Evolutionary conservation across 768 basidiomycete genomes (phyloP).

Genomic region (Leucogyrophana mollusca): DNA sequence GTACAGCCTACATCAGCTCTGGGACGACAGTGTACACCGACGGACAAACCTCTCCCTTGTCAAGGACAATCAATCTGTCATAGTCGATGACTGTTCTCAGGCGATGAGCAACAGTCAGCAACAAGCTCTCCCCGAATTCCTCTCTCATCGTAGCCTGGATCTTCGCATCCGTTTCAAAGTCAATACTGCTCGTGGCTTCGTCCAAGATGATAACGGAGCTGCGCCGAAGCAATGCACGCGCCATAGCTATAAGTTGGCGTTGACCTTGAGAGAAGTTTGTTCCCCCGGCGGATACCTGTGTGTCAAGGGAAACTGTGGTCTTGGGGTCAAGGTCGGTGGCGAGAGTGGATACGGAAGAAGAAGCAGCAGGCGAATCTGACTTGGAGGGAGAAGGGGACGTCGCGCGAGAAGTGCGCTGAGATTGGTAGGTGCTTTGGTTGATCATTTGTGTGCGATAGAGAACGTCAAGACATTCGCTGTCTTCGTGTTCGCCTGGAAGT

Average conservation of each 20-base stretch:
- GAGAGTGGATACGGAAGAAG: conserved; percentile 38
- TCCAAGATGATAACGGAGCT: conserved; percentile 77
- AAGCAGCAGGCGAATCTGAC: conserved; percentile 39
- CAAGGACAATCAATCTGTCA: conserved; percentile 76
- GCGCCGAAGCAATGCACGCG: conserved; percentile 69
- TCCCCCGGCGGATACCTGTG: conserved; percentile 82
- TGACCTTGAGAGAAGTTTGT: conserved; percentile 94
- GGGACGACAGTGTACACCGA: neutral
- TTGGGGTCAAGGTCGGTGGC: conserved; percentile 57
- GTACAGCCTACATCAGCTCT: no score
- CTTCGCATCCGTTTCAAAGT: conserved; percentile 86
- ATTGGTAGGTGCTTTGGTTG: conserved; percentile 44
- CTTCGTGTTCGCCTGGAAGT: conserved; percentile 65
- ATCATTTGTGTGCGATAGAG: conserved; percentile 81
- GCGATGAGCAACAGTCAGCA: conserved; percentile 76
- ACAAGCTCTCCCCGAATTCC: conserved; percentile 73
- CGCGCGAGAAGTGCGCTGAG: conserved; percentile 49
- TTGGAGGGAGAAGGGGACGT: conserved; percentile 50
- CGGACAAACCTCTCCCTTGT: conserved; percentile 35
- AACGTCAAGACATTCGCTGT: conserved; percentile 78
- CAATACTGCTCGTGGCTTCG: conserved; percentile 85
- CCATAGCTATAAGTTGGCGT: conserved; percentile 85
- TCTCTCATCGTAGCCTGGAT: conserved; percentile 87
- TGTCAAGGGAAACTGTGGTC: conserved; percentile 63
- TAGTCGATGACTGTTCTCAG: conserved; percentile 80